phyloP scores from a whole-genome alignment of 768 basidiomycete species.

The Saitozyma sp. region DNA sequence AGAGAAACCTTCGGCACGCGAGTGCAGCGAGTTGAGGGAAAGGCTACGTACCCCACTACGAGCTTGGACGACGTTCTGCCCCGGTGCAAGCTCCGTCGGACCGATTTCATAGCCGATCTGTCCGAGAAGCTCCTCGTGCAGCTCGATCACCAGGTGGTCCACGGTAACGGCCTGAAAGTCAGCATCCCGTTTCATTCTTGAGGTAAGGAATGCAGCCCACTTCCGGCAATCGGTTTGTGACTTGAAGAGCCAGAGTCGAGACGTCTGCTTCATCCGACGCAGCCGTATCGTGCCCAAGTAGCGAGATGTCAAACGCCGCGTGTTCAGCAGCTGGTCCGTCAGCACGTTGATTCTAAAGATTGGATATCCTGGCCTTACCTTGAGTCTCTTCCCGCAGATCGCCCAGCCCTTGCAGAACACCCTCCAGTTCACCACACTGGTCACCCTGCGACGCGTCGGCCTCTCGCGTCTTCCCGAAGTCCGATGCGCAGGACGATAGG shows the following conservation, averaged over 20 bases:
- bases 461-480: neutral
- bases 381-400: slow-evolving; percentile 28
- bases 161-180: slow-evolving; percentile 60
- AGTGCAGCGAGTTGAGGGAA: too few relatives aligned
- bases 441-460: neutral
- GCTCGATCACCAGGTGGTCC: slow-evolving; percentile 69
- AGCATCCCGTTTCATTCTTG: too few relatives aligned
- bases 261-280: slow-evolving; percentile 68
- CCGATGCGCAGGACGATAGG: slow-evolving; percentile 60
- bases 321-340: slow-evolving; percentile 72
- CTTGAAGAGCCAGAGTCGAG: slow-evolving; percentile 49
- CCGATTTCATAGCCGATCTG: neutral
- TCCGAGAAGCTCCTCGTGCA: slow-evolving; percentile 52
- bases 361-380: neutral
- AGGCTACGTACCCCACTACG: too few relatives aligned
- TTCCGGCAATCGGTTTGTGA: too few relatives aligned
- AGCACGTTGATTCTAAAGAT: slow-evolving; percentile 39
- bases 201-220: too few relatives aligned
- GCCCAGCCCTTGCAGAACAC: slow-evolving; percentile 20
- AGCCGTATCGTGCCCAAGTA: slow-evolving; percentile 57
- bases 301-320: slow-evolving; percentile 63
- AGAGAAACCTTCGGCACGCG: too few relatives aligned
- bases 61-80: too few relatives aligned
- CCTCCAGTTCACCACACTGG: slow-evolving; percentile 12
- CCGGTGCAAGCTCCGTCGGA: neutral